These are phyloP conservation scores for Chaetomium strumarium DNA, from an alignment of 2,329 filamentous ascomycete species.

Conservation along the genomic window DNA sequence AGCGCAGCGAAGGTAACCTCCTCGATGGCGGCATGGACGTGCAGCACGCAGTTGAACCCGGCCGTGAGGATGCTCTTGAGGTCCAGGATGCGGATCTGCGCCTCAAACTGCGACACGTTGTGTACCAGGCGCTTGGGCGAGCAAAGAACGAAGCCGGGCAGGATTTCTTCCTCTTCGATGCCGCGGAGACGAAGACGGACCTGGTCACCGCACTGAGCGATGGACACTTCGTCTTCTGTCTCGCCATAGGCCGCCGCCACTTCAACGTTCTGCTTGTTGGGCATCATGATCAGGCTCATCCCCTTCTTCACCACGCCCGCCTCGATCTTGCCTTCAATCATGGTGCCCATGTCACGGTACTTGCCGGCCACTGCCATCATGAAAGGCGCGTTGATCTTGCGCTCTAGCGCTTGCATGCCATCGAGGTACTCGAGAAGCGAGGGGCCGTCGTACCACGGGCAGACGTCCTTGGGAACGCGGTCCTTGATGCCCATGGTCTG, in stretches of 20 bases:
- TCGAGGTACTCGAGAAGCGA: slow-evolving; percentile 95
- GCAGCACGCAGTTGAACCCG: slow-evolving; percentile 95
- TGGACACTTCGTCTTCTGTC: slow-evolving; percentile 82
- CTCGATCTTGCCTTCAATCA: slow-evolving; percentile 97
- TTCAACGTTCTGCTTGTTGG: slow-evolving; percentile 75
- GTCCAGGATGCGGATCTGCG: slow-evolving; percentile 92
- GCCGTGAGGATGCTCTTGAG: slow-evolving; percentile 90
- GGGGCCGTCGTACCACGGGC: slow-evolving; percentile 81
- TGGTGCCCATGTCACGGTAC: slow-evolving; percentile 94
- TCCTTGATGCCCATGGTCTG: slow-evolving; percentile 82
- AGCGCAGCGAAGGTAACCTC: slow-evolving; percentile 88
- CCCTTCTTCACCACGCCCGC: slow-evolving; percentile 78
- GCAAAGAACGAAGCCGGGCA: slow-evolving; percentile 93
- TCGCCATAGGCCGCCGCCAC: slow-evolving; percentile 88
- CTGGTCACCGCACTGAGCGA: slow-evolving; percentile 88
- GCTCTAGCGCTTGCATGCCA: slow-evolving; percentile 83
- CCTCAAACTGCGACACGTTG: slow-evolving; percentile 84
- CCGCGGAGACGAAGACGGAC: slow-evolving; percentile 87
- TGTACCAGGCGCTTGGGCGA: slow-evolving; percentile 91
- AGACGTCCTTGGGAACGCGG: slow-evolving; percentile 68
- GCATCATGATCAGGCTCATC: slow-evolving; percentile 86
- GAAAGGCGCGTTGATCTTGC: slow-evolving; percentile 97
- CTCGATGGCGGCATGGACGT: slow-evolving; percentile 95
- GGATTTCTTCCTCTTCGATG: slow-evolving; percentile 94
- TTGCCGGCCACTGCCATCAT: slow-evolving; percentile 98